Evolutionary conservation across 2,329 filamentous ascomycete genomes (phyloP).

Genomic region (Pleoardoris graminearum): DNA sequence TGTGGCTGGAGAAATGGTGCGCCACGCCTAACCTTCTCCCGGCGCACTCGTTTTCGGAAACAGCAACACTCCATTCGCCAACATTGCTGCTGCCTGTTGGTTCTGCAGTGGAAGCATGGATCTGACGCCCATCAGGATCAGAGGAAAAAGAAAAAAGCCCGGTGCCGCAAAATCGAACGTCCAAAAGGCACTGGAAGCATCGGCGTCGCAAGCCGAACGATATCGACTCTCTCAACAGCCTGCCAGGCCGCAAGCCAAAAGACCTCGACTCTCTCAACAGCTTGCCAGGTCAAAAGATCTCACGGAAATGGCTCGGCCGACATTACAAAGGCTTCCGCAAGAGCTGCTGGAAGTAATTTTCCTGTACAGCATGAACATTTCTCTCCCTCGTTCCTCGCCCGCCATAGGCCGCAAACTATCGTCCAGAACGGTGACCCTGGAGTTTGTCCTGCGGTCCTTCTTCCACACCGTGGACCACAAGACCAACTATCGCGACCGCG

Average conservation of each 20-base stretch:
- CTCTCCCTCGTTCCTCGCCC: slow-evolving; percentile 37
- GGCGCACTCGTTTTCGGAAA: background rate
- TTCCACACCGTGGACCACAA: slow-evolving; percentile 40
- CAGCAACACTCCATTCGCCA: background rate
- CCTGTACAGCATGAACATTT: slow-evolving; percentile 41
- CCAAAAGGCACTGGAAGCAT: slow-evolving; percentile 8
- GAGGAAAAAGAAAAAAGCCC: slow-evolving; percentile 34
- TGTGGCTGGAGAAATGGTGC: slow-evolving; percentile 19
- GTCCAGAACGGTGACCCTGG: slow-evolving; percentile 30
- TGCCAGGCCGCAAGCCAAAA: slow-evolving; percentile 21
- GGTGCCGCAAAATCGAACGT: slow-evolving; percentile 7
- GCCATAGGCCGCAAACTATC: slow-evolving; percentile 38
- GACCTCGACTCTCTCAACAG: slow-evolving; percentile 12
- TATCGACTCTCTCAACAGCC: slow-evolving; percentile 12
- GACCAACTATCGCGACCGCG: slow-evolving; percentile 26
- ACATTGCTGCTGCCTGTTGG: slow-evolving; percentile 30
- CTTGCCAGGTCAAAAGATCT: slow-evolving; percentile 19
- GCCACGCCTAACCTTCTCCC: slow-evolving; percentile 18
- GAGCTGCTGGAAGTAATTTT: slow-evolving; percentile 44
- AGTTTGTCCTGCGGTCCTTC: slow-evolving; percentile 38
- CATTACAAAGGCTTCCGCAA: slow-evolving; percentile 39
- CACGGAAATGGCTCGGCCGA: slow-evolving; percentile 31
- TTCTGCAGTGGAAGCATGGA: slow-evolving; percentile 30
- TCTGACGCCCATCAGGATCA: slow-evolving; percentile 39
- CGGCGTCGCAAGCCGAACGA: slow-evolving; percentile 15